These are phyloP conservation scores for Suillus placidus DNA, from an alignment of 768 basidiomycete species.

Conservation along the genomic window DNA sequence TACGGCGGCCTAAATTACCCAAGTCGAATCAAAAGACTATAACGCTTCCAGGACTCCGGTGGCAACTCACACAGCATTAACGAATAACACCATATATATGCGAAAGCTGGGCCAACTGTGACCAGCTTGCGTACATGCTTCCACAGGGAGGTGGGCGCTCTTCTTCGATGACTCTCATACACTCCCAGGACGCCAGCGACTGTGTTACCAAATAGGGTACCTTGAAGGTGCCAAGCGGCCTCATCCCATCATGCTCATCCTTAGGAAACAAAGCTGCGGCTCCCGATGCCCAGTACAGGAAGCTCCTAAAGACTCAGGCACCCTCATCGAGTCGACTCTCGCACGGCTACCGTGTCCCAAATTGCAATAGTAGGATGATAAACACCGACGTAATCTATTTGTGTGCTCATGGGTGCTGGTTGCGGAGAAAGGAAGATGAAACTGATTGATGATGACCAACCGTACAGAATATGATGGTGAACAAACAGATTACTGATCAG, in stretches of 20 bases:
- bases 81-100: not conserved
- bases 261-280: not conserved
- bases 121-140: not conserved
- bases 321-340: not conserved
- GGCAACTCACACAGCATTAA: not conserved
- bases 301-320: not conserved
- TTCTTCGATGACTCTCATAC: not conserved
- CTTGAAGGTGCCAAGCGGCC: not conserved
- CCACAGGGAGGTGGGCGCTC: not conserved
- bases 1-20: conserved; percentile 10
- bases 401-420: not conserved
- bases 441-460: not conserved
- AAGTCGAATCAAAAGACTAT: not conserved
- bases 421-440: not conserved
- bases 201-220: not conserved
- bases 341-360: not conserved
- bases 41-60: conserved; percentile 1
- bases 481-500: not conserved
- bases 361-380: not conserved
- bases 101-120: not conserved
- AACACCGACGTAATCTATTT: not conserved
- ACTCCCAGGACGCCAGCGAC: not conserved
- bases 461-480: not conserved
- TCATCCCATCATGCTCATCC: not conserved
- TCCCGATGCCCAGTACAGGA: not conserved